phyloP scores from a whole-genome alignment of 257 asterid genomes.

The Schizonepeta tenuifolia region DNA sequence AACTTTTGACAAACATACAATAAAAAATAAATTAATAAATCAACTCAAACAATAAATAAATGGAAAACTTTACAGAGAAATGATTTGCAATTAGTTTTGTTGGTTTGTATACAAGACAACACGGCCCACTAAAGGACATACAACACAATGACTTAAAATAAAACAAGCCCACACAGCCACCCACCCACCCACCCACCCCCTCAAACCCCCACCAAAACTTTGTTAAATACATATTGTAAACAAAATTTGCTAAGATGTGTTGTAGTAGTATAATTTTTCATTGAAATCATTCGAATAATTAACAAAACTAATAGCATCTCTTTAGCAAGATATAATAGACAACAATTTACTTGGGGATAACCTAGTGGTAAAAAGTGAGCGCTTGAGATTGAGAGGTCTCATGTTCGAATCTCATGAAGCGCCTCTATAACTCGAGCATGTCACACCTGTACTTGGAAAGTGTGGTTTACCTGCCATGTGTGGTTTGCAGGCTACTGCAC shows the following conservation, averaged over 20 bases:
- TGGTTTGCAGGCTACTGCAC: no score
- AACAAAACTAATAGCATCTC: not conserved
- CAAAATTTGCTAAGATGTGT: not conserved
- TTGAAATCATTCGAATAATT: not conserved
- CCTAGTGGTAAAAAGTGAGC: no score
- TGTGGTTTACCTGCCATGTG: no score
- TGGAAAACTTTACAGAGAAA: constrained; percentile 42
- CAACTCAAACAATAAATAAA: not conserved
- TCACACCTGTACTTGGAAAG: no score
- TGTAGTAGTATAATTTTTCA: not conserved
- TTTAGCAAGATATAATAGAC: no score
- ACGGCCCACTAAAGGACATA: constrained; percentile 51
- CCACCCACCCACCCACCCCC: not conserved
- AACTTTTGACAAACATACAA: not conserved
- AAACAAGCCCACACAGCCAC: constrained; percentile 21
- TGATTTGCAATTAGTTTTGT: constrained; percentile 47
- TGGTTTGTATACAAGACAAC: constrained; percentile 48
- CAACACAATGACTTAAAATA: constrained; percentile 2
- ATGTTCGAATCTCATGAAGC: no score
- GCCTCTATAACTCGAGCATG: no score
- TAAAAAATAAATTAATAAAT: constrained; percentile 1
- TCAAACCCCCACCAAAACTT: not conserved
- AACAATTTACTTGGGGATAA: no score
- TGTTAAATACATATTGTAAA: no score
- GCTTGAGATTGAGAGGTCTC: no score